Conservation (phyloP, 768 basidiomycete genomes). For the Agaricus blazei region DNA sequence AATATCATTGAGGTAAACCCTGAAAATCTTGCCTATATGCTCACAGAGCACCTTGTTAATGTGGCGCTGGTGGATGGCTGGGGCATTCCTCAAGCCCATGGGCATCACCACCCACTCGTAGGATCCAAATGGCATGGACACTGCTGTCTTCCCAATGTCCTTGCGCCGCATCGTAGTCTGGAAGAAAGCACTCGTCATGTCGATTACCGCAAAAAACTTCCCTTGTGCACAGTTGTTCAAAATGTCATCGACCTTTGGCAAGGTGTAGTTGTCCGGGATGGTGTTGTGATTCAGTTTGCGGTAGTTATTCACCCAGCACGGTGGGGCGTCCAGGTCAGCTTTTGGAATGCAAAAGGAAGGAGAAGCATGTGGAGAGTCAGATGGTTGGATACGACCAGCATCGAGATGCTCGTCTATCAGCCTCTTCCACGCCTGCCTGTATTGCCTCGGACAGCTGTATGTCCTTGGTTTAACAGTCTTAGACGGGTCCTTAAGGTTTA, state of each 20-base stretch:
- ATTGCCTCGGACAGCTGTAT: too few species aligned
- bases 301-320: slow-evolving; percentile 32
- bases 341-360: slow-evolving; percentile 16
- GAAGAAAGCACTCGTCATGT: slow-evolving; percentile 30
- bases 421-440: too few species aligned
- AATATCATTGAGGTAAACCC: slow-evolving; percentile 21
- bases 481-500: too few species aligned
- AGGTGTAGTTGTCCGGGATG: slow-evolving; percentile 13
- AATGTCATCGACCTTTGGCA: slow-evolving; percentile 13
- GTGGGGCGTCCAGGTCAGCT: slow-evolving; percentile 12
- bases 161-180: slow-evolving; percentile 27
- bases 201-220: slow-evolving; percentile 28
- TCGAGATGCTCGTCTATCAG: slow-evolving; percentile 26
- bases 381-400: slow-evolving; percentile 20
- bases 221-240: slow-evolving; percentile 30
- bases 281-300: slow-evolving; percentile 20
- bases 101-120: slow-evolving; percentile 38
- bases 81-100: slow-evolving; percentile 25
- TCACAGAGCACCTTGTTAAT: slow-evolving; percentile 19
- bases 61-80: slow-evolving; percentile 20
- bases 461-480: too few species aligned
- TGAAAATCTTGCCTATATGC: slow-evolving; percentile 18
- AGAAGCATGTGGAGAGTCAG: slow-evolving; percentile 21
- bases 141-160: slow-evolving; percentile 21
- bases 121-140: slow-evolving; percentile 20